Evolutionary conservation across 2,329 filamentous ascomycete species (phyloP).

Genomic region (Fusarium camptoceras): DNA sequence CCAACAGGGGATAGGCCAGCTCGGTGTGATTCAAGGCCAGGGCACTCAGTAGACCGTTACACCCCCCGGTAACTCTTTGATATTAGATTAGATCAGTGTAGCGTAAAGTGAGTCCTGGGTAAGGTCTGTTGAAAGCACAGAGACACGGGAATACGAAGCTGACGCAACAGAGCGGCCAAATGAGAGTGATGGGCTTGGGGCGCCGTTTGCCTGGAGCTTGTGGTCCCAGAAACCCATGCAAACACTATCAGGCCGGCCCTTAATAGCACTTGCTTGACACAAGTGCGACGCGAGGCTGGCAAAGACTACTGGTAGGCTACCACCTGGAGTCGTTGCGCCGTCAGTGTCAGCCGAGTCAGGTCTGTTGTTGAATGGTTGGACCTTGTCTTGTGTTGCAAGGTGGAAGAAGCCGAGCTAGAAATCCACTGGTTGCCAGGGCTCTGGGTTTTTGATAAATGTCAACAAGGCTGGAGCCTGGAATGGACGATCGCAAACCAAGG

Average conservation of each 20-base stretch:
- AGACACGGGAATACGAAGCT: constrained; percentile 46
- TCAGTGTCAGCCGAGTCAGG: constrained; percentile 27
- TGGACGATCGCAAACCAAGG: constrained; percentile 24
- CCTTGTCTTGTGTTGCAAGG: constrained; percentile 22
- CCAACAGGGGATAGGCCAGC: constrained; percentile 40
- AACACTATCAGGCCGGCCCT: constrained; percentile 37
- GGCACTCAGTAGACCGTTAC: constrained; percentile 42
- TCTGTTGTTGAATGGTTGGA: constrained; percentile 22
- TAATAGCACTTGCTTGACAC: constrained; percentile 31
- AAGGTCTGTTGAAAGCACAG: constrained; percentile 10
- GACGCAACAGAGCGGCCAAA: constrained; percentile 39
- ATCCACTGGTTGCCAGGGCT: constrained; percentile 38
- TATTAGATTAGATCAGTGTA: constrained; percentile 34
- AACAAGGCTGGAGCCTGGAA: constrained; percentile 44
- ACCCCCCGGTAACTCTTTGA: constrained; percentile 32
- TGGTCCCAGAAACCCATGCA: constrained; percentile 31
- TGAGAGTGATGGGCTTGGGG: constrained; percentile 20
- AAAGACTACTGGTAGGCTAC: constrained; percentile 27
- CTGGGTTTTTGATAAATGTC: constrained; percentile 21
- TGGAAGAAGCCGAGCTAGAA: constrained; percentile 14
- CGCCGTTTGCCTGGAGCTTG: constrained; percentile 29
- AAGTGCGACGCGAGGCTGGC: constrained; percentile 44
- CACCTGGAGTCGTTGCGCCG: constrained; percentile 30
- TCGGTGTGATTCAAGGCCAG: constrained; percentile 48
- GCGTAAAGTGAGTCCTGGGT: constrained; percentile 10